Evolutionary conservation across 2,329 filamentous ascomycete species (phyloP).

Genomic region (Arthrinium phaeospermum): DNA sequence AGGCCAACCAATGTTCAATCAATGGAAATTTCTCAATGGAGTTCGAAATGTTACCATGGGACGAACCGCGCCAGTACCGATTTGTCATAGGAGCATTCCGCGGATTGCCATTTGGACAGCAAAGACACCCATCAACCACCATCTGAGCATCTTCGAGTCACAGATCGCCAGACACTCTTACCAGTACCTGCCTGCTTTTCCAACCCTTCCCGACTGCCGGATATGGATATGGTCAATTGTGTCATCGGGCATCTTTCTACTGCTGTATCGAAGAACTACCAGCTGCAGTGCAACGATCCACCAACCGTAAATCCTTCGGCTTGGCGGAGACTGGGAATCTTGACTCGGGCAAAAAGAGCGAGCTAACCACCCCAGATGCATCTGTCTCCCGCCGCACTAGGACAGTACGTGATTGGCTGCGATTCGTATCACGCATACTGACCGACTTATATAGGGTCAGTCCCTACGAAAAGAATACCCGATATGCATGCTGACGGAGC

Average conservation of each 20-base stretch:
- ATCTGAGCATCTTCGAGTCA: not conserved
- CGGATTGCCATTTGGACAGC: not conserved
- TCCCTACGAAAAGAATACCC: not conserved
- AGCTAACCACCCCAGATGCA: slow-evolving; percentile 12
- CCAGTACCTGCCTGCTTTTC: not conserved
- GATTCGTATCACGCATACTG: not conserved
- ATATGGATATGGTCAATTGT: not conserved
- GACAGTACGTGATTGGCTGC: slow-evolving; percentile 1
- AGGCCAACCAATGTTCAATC: not conserved
- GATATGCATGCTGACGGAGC: slow-evolving; percentile 8
- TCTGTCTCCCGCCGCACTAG: not conserved
- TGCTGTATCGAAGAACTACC: not conserved
- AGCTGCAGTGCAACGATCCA: not conserved
- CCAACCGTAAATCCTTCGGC: not conserved
- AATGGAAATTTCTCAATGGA: not conserved
- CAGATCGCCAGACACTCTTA: not conserved
- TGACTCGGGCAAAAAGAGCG: not conserved
- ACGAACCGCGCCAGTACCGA: not conserved
- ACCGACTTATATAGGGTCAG: not conserved
- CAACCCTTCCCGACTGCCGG: not conserved
- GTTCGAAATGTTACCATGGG: not conserved
- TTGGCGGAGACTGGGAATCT: not conserved
- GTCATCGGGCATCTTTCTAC: not conserved
- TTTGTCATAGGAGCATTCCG: not conserved
- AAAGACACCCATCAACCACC: not conserved